Evolutionary conservation across 2,329 filamentous ascomycete genomes (phyloP), one percentile per base, ranked within the genome.

Genomic region (Scytalidium sp.): DNA sequence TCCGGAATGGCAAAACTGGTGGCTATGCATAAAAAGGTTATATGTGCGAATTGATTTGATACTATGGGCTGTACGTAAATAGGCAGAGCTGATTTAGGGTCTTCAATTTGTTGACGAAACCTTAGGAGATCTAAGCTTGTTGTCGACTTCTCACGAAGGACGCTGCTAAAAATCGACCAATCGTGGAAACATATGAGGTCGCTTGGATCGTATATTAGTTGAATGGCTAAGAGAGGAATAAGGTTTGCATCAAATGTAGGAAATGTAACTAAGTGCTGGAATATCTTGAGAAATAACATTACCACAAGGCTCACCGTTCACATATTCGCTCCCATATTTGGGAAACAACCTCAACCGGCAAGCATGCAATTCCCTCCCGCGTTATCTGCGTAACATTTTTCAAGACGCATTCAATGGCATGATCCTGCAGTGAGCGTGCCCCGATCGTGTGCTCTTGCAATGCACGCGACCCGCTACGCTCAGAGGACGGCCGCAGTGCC

Each of bases 1-100:
- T 65, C 58, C 1, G 56, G 49, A 11, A 59, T 45, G 19, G 56
- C 21, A 27, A 62, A 60, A 2, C 43, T 40, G 17, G 55, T 52
- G 25, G 62, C 63, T 17, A 68, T 66, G 41, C 56, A 62, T 13
- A 68, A 50, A 17, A 52, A 53, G 15, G 63, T 56, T 15, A 67
- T 56, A 46, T 65, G 67, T 1, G 65, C 60, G 40, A 62, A 65
- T 9, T 54, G 55, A 6, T 21, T 22, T 11, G 64, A 66, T 11
- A 48, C 60, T 23, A 67, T 47, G 32, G 63, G 56, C 2, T 21
- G 49, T 5, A 54, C 59, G 41, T 66, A 67, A 2, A 55, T 46
- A 19, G 47, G 42, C 8, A 67, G 54, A 27, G 50, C 45, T n/a
- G 55, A 55, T 10, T 45, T 41, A 21, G 61, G 62, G 8, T 43